phyloP scores from a whole-genome alignment of 495 filamentous ascomycete genomes.

The Thozetella sp. region DNA sequence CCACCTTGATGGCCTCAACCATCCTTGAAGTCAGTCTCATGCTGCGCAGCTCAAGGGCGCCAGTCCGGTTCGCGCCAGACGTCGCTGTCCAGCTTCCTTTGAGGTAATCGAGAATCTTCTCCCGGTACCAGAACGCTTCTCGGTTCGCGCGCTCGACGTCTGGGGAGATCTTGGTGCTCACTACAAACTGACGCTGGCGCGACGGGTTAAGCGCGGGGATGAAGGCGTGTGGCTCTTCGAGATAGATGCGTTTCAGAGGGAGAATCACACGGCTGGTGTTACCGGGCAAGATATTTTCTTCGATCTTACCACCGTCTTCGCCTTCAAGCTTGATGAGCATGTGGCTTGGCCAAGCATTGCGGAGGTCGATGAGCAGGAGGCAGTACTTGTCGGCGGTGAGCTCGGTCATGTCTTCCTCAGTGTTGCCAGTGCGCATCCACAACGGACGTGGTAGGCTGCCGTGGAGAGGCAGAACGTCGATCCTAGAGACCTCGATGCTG shows the following conservation, averaged over 20 bases:
- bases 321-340: slow-evolving; percentile 60
- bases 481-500: slow-evolving; percentile 75
- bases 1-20: slow-evolving; percentile 81
- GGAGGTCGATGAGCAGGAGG: slow-evolving; percentile 78
- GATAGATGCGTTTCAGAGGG: slow-evolving; percentile 73
- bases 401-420: slow-evolving; percentile 18
- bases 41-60: slow-evolving; percentile 73
- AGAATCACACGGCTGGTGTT: slow-evolving; percentile 77
- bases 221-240: slow-evolving; percentile 73
- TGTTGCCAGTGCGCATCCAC: slow-evolving; percentile 32
- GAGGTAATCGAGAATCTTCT: slow-evolving; percentile 75
- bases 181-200: slow-evolving; percentile 83
- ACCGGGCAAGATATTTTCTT: slow-evolving; percentile 71
- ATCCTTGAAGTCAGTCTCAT: slow-evolving; percentile 75
- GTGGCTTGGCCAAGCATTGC: slow-evolving; percentile 83
- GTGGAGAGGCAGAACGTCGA: slow-evolving; percentile 76
- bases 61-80: slow-evolving; percentile 55
- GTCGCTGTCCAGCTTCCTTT: slow-evolving; percentile 71
- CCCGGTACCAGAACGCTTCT: slow-evolving; percentile 92
- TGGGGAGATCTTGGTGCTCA: slow-evolving; percentile 77
- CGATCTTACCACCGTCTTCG: slow-evolving; percentile 30
- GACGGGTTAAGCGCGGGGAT: slow-evolving; percentile 81
- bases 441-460: slow-evolving; percentile 48
- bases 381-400: slow-evolving; percentile 64
- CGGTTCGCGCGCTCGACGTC: slow-evolving; percentile 77